These are phyloP conservation scores for Globisporangium alternatum DNA, from an alignment of 352 stramenopile genomes.

Conservation along the genomic window DNA sequence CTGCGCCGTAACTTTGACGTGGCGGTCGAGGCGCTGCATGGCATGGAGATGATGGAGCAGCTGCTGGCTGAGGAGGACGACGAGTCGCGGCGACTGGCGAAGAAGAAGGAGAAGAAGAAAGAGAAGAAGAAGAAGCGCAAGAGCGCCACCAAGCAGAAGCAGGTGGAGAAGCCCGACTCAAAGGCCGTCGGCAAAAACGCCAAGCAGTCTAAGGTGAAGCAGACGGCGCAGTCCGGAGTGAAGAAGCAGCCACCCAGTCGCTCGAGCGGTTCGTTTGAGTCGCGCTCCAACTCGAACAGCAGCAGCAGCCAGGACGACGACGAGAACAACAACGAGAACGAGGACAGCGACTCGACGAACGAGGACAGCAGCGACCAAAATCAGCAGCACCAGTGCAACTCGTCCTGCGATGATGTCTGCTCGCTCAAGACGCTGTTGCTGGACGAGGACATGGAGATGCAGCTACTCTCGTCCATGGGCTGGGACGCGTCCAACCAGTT, in stretches of 20 bases:
- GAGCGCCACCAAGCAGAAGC: conserved; percentile 69
- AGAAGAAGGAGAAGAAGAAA: conserved; percentile 88
- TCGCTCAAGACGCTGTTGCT: conserved; percentile 44
- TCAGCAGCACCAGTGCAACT: conserved; percentile 45
- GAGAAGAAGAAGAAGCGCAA: conserved; percentile 90
- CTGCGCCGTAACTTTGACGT: conserved; percentile 83
- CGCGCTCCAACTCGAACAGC: conserved; percentile 36
- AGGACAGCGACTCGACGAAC: conserved; percentile 35
- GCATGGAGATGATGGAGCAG: conserved; percentile 87
- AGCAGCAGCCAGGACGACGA: conserved; percentile 25
- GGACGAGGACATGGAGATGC: conserved; percentile 71
- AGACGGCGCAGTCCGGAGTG: conserved; percentile 21
- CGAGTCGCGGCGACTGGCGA: conserved; percentile 63
- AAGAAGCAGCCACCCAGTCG: conserved; percentile 18
- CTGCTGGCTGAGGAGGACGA: conserved; percentile 82
- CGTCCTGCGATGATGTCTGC: conserved; percentile 50
- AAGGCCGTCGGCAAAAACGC: conserved; percentile 25
- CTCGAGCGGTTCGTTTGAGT: conserved; percentile 31
- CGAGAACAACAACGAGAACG: conserved; percentile 31
- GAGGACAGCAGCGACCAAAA: conserved; percentile 29
- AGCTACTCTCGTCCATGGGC: conserved; percentile 82
- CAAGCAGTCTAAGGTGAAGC: conserved; percentile 29
- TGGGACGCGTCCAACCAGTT: conserved; percentile 70
- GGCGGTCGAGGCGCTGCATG: conserved; percentile 78
- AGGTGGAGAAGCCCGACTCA: conserved; percentile 26